Base-by-base conservation (phyloP, 2,329 filamentous ascomycete genomes). In the Penicillium nordicum region DNA sequence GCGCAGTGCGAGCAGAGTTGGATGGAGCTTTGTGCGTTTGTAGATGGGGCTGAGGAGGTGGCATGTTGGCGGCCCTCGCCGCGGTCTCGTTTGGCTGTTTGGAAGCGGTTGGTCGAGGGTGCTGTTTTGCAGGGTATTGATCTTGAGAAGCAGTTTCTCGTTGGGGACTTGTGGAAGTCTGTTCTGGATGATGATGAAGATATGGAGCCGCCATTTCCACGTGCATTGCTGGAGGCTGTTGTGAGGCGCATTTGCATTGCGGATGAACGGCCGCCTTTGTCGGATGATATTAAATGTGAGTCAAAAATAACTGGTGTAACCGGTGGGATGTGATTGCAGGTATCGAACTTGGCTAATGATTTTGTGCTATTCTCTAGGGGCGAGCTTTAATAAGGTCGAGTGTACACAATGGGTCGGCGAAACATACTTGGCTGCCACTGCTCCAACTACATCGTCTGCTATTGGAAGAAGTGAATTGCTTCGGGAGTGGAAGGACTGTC, bases 21-120 rank as follows among this genome's bases (percentile, higher is more conserved):
- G 81, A 67, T 63, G 37, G 75, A 80, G 40, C 61, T 84, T 12
- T 78, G 80, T 63, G 82, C 79, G 30, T 85, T 85, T 68, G 78
- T 84, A 56, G 66, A 73, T 57, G 64, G 66, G 2, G 70, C 58
- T 27, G 44, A 55, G 8, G 52, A 55, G 36, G 58, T 40, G 49
- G 62, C 54, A 5, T 77, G 74, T 37, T 79, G 76, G 66, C 71
- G 76, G 14, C 82, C 82, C 2, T 80, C 80, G 47, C 74, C 77
- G n/a, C 71, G 68, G 21, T 75, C 75, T 36, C 76, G 79, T 42
- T 63, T 79, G 16, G 71, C 76, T 55, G 74, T 80, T 21, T 85
- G 83, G 83, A 76, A 72, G 60, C 67, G 70, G 32, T 57, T 75
- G 29, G 45, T 74, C 6, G 73, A 77, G 52, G 73, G 74, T 1